These are phyloP conservation scores for Lepiota venenata DNA, from an alignment of 768 basidiomycete species.

Conservation along the genomic window DNA sequence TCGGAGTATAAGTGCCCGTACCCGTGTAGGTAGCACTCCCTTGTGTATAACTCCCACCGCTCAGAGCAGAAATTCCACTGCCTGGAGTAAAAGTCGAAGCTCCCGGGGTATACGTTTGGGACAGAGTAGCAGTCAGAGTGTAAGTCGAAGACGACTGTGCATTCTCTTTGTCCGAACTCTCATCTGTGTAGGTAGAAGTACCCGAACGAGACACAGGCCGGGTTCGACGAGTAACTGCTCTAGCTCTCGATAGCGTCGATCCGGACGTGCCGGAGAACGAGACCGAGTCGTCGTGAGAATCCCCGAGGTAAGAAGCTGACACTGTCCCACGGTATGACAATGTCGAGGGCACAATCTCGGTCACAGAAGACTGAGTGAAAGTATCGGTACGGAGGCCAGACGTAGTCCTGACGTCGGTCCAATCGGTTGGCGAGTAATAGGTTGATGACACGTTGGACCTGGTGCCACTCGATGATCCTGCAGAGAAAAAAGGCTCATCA, in stretches of 20 bases:
- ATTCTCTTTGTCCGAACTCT: conserved; percentile 59
- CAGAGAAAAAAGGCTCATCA: conserved; percentile 39
- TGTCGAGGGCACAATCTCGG: conserved; percentile 46
- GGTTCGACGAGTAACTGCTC: conserved; percentile 51
- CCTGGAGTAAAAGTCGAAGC: conserved; percentile 14
- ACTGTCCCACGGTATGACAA: conserved; percentile 49
- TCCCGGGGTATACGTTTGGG: conserved; percentile 1
- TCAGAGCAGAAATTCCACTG: conserved; percentile 20
- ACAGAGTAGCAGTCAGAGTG: background rate
- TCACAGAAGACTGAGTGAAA: conserved; percentile 27
- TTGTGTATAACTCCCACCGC: conserved; percentile 24
- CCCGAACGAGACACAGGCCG: conserved; percentile 41
- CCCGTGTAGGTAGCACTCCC: conserved; percentile 26
- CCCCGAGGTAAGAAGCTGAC: conserved; percentile 54
- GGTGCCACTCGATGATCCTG: conserved; percentile 29
- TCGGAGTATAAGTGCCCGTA: conserved; percentile 20
- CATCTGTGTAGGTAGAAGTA: conserved; percentile 40
- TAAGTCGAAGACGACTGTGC: conserved; percentile 12
- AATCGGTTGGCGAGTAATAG: conserved; percentile 30
- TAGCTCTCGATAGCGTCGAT: conserved; percentile 52
- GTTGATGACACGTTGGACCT: conserved; percentile 32
- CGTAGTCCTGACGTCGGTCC: conserved; percentile 20
- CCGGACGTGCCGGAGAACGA: conserved; percentile 43
- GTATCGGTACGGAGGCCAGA: conserved; percentile 27
- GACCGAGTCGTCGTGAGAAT: conserved; percentile 45